Base-by-base conservation (phyloP, 2,329 filamentous ascomycete genomes). In the Magnaporthiopsis poae region DNA sequence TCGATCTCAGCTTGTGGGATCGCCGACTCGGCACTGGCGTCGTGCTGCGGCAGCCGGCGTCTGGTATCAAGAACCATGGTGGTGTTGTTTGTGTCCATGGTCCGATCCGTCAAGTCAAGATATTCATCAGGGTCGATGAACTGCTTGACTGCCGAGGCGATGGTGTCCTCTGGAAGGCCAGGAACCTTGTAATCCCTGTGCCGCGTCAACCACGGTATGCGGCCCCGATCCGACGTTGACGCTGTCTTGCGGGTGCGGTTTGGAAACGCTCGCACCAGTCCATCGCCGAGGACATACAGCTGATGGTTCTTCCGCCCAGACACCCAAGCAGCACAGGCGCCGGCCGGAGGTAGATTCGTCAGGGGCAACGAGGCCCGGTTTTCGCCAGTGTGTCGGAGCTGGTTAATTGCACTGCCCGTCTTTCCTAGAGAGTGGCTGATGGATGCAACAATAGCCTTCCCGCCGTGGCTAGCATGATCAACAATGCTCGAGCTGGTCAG, bases 1-100 rank as follows among this genome's bases (percentile, higher is more conserved):
- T 99, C 95, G 70, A 96, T 96, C 79, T 97, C 93, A 7, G 91
- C 92, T 70, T 88, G 86, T 0, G 87, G 86, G 67, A 86, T 93
- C 74, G 79, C 90, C 75, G 78, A 90, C 76, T 80, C 89, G 75
- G 80, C 84, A 66, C 77, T 79, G 72, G 75, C 78, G 72, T 78
- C 80, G 18, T 69, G 67, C 71, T 70, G 72, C 64, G 73, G 72
- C 60, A 77, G 71, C 70, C 76, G 77, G 66, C 75, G 76, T 71
- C 75, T 78, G 72, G 69, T 77, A 71, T 73, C 78, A 68, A 79
- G 81, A 69, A 81, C 80, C 66, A 85, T 80, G 73, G 85, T 73
- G 0, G 82, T 84, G 69, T 84, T 84, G 70, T 83, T 83, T 21
- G 81, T 83, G 1, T 79, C 79, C 18, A 87, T 84, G 12, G 83